A percentile compares a stretch with the other conserved stretches of the same genome.
phyloP scores from a whole-genome alignment of 1,284 basidiomycete species.

The Schizopora paradoxa region DNA sequence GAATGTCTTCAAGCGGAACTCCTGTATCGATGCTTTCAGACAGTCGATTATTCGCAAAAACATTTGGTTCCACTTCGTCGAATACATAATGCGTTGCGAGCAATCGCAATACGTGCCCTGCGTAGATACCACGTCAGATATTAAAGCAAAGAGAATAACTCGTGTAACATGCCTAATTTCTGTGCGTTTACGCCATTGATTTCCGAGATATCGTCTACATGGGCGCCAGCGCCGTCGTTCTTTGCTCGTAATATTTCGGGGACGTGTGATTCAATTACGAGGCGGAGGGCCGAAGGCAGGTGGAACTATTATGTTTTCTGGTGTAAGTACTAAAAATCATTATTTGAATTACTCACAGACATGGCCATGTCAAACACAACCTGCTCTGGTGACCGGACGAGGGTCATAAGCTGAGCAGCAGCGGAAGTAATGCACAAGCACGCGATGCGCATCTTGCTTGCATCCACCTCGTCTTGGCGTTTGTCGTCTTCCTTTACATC shows the following conservation, averaged over 20 bases:
- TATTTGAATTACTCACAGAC: conserved; percentile 12
- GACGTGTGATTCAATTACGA: conserved; percentile 12
- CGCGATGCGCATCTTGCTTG: too few relatives aligned
- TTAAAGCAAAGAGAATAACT: not conserved
- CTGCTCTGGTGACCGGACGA: conserved; percentile 14
- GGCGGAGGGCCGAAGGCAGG: conserved; percentile 14
- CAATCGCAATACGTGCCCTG: conserved; percentile 31
- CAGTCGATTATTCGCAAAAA: conserved; percentile 32
- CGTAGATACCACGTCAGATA: not conserved
- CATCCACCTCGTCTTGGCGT: too few relatives aligned
- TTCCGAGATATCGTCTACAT: conserved; percentile 19
- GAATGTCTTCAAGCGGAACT: conserved; percentile 17
- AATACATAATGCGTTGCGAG: conserved; percentile 33
- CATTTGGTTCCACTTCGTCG: conserved; percentile 28
- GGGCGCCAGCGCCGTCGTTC: conserved; percentile 14
- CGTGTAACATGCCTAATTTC: conserved; percentile 21
- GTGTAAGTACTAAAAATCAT: too few relatives aligned
- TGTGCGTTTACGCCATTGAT: conserved; percentile 15
- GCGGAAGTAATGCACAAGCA: too few relatives aligned
- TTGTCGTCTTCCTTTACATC: too few relatives aligned
- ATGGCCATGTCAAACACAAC: conserved; percentile 11
- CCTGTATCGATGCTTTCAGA: conserved; percentile 28
- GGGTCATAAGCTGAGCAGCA: conserved; percentile 11
- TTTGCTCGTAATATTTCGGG: conserved; percentile 11
- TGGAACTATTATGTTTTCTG: too few relatives aligned